Base-by-base conservation (phyloP, 164 flowering plant species). In the Paratinospora sagittata region DNA sequence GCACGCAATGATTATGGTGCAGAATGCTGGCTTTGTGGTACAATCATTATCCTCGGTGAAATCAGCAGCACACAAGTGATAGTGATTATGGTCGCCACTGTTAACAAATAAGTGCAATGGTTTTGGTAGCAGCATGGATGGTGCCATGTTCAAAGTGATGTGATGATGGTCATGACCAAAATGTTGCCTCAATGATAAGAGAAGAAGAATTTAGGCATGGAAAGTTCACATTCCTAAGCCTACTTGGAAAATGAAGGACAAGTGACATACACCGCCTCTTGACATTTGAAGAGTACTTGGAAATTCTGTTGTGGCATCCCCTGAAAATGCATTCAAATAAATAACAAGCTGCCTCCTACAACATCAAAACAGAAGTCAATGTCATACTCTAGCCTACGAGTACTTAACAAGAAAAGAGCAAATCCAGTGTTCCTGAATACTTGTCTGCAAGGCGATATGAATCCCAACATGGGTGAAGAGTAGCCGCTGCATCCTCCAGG, bases 391-490 rank as follows among this genome's bases (percentile, higher is more conserved):
- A 43, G 63, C 10, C 45, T n/a, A 17, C 33, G 39, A 65, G 39
- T 14, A 60, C n/a, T n/a, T n/a, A 68, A 71, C 65, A 26, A 39
- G n/a, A 49, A n/a, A 27, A 30, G 0, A 52, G 2, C 21, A 52
- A 6, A 7, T 52, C 58, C 3, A 52, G 6, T 33, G 66, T 33
- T 17, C 30, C 72, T 72, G 39, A 83, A 73, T 82, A 90, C 99
- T 80, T 78, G 80, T 95, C 97, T 36, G 86, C 88, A 45, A 95
- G 88, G 41, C 71, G 87, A 75, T 90, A 95, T 60, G 97, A 96
- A 74, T 86, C 90, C 99, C 99, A 95, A 74, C 98, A 92, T 62
- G 99, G 99, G 75, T 95, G 99, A 75, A 95, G 92, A 8, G 93
- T 87, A 71, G 87, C 80, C 66, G 89, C 90, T 13, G 89, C 93